Percentiles rank a stretch among this genome's conserved stretches.
These are phyloP conservation scores for Metschnikowia vanudenii DNA, from an alignment of 805 yeast genomes.

Conservation along the genomic window DNA sequence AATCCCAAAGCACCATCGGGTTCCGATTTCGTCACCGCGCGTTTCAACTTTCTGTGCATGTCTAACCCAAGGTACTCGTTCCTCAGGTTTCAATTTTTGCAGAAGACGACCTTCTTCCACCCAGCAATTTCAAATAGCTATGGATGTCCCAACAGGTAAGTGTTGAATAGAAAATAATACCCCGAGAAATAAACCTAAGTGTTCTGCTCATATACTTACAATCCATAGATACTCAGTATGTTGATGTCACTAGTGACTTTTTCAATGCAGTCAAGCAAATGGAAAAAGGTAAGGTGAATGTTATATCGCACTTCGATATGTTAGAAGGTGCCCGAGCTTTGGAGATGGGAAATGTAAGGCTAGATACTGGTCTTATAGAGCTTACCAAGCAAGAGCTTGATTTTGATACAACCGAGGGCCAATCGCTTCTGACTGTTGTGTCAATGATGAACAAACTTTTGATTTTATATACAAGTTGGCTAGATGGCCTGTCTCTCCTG, in stretches of 20 bases:
- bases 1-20: too few relatives aligned
- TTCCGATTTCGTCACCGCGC: neutral
- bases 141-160: neutral
- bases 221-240: constrained; percentile 1
- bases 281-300: constrained; percentile 51
- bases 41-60: neutral
- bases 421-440: constrained; percentile 41
- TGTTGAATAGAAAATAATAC: neutral
- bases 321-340: constrained; percentile 86
- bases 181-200: neutral
- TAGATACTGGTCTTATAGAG: constrained; percentile 75
- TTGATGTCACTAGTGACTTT: constrained; percentile 58
- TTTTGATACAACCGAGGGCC: constrained; percentile 45
- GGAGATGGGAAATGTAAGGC: constrained; percentile 65
- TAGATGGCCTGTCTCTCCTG: constrained; percentile 69
- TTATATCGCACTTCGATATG: constrained; percentile 59
- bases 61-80: neutral
- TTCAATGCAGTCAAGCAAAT: constrained; percentile 33
- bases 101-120: neutral
- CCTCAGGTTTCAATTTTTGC: neutral
- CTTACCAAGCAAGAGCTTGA: constrained; percentile 43
- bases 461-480: constrained; percentile 66
- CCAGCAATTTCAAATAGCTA: neutral
- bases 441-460: constrained; percentile 55
- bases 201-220: constrained; percentile 1